These are phyloP conservation scores for Monosporozyma siamensis DNA, from an alignment of 805 yeast species.

Conservation along the genomic window DNA sequence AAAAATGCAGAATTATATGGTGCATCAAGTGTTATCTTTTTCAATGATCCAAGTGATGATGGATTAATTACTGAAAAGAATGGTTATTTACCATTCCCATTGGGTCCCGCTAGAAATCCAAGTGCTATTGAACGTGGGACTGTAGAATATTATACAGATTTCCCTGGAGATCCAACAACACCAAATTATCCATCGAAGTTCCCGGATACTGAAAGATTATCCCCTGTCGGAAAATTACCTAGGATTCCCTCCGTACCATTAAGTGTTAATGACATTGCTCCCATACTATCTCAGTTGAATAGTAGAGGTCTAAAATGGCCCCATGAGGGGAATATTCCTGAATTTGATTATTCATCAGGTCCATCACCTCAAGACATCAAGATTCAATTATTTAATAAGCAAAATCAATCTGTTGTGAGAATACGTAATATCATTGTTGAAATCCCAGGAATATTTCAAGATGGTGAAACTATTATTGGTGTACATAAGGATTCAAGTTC, in stretches of 20 bases:
- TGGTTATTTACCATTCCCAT: slow-evolving; percentile 50
- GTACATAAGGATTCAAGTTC: slow-evolving; percentile 46
- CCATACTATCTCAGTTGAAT: slow-evolving; percentile 33
- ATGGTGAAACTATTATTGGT: slow-evolving; percentile 47
- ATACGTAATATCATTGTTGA: slow-evolving; percentile 42
- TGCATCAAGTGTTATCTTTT: slow-evolving; percentile 49
- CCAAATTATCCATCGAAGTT: slow-evolving; percentile 56
- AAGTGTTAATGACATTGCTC: slow-evolving; percentile 35
- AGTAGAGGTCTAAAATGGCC: slow-evolving; percentile 31
- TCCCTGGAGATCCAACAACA: slow-evolving; percentile 73
- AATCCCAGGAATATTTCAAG: slow-evolving; percentile 46
- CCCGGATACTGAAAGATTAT: slow-evolving; percentile 30
- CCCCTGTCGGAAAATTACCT: slow-evolving; percentile 38
- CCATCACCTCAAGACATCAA: slow-evolving; percentile 30
- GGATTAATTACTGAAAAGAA: slow-evolving; percentile 43
- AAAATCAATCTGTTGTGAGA: slow-evolving; percentile 35
- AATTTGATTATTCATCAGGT: slow-evolving; percentile 39
- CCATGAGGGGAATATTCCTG: slow-evolving; percentile 35
- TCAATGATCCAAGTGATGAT: slow-evolving; percentile 41
- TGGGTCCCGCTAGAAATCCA: slow-evolving; percentile 59
- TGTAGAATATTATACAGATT: slow-evolving; percentile 45
- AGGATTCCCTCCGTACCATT: slow-evolving; percentile 47
- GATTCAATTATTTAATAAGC: slow-evolving; percentile 36
- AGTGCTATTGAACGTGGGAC: slow-evolving; percentile 54
- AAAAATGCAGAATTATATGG: slow-evolving; percentile 54